These are phyloP conservation scores for Scedosporium dehoogii DNA, from an alignment of 2,329 filamentous ascomycete species.

Conservation along the genomic window DNA sequence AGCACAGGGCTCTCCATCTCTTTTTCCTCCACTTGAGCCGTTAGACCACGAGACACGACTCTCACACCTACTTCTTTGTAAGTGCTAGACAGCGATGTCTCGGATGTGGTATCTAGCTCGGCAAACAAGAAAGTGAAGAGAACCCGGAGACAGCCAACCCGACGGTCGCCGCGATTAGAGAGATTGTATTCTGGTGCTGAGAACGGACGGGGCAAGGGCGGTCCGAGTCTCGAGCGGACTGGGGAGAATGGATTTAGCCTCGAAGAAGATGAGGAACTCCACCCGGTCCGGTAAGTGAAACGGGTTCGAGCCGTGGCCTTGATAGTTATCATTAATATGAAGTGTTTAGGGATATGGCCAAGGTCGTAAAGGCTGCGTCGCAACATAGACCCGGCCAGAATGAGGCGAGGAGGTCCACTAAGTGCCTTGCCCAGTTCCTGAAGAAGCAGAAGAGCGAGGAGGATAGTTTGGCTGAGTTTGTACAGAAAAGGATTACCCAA, in stretches of 20 bases:
- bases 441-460: background rate
- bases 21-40: background rate
- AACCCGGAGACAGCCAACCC: background rate
- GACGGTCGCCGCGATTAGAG: background rate
- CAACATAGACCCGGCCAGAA: constrained; percentile 2
- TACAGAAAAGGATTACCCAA: background rate
- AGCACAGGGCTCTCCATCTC: background rate
- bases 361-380: background rate
- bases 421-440: constrained; percentile 1
- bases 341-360: background rate
- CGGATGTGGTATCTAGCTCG: background rate
- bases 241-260: background rate
- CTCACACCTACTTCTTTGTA: background rate
- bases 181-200: background rate
- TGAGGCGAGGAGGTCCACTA: background rate
- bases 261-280: background rate
- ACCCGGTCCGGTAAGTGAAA: background rate
- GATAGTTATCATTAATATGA: background rate
- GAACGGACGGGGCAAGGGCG: background rate
- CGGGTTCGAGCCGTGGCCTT: background rate
- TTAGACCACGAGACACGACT: background rate
- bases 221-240: background rate
- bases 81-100: background rate
- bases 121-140: constrained; percentile 6
- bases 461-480: background rate